Percentiles rank a stretch among this genome's conserved stretches.
Evolutionary conservation across 2,329 filamentous ascomycete species (phyloP).

Genomic region (Epichloe aotearoae): DNA sequence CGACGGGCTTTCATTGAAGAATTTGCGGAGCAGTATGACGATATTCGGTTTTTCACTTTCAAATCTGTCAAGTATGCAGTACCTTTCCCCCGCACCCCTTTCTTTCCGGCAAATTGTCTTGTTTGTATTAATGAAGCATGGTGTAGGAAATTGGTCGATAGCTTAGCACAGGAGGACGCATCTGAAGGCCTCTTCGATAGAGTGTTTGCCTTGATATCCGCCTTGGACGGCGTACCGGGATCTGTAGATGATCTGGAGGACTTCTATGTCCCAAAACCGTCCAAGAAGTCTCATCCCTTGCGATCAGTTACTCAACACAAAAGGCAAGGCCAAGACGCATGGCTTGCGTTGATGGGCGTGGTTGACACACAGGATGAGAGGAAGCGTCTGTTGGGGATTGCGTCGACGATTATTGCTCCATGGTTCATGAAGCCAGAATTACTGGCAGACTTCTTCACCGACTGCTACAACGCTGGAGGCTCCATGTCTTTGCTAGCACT

Average conservation of each 20-base stretch:
- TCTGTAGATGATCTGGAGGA: slow-evolving; percentile 52
- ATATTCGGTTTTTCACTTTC: slow-evolving; percentile 75
- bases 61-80: slow-evolving; percentile 49
- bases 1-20: slow-evolving; percentile 63
- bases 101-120: too few species aligned
- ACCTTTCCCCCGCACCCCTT: background rate
- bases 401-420: slow-evolving; percentile 68
- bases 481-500: slow-evolving; percentile 78
- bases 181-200: slow-evolving; percentile 33
- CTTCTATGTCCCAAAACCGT: slow-evolving; percentile 52
- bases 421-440: slow-evolving; percentile 84
- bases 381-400: slow-evolving; percentile 62
- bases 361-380: slow-evolving; percentile 58
- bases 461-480: slow-evolving; percentile 78
- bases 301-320: slow-evolving; percentile 58
- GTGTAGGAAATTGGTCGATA: slow-evolving; percentile 16
- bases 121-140: slow-evolving; percentile 1
- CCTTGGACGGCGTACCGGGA: slow-evolving; percentile 57
- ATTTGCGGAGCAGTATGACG: slow-evolving; percentile 68
- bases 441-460: slow-evolving; percentile 92
- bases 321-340: slow-evolving; percentile 71
- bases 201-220: slow-evolving; percentile 48
- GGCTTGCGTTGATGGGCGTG: slow-evolving; percentile 63
- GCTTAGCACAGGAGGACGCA: slow-evolving; percentile 7
- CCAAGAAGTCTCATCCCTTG: slow-evolving; percentile 54